Evolutionary conservation across 352 stramenopile species (phyloP).

Genomic region (Aphanomyces euteiches): DNA sequence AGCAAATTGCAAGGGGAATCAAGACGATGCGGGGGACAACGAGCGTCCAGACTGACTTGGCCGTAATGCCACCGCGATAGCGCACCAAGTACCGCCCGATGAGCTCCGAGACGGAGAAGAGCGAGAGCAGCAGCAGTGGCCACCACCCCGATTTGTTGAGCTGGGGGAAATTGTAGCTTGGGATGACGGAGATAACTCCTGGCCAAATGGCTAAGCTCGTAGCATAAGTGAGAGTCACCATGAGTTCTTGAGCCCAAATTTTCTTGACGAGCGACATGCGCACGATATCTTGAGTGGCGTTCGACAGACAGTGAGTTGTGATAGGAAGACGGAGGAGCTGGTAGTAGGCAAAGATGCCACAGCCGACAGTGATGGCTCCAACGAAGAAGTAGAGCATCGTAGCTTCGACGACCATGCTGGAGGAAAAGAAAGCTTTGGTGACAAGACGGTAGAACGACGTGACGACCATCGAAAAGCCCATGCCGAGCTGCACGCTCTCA

Average conservation of each 20-base stretch:
- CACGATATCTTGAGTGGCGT: neutral
- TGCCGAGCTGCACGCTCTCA: slow-evolving; percentile 7
- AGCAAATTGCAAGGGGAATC: slow-evolving; percentile 63
- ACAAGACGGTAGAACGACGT: neutral
- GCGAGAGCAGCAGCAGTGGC: neutral
- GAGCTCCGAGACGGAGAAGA: slow-evolving; percentile 76
- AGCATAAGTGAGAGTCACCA: slow-evolving; percentile 1
- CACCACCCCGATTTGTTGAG: slow-evolving; percentile 11
- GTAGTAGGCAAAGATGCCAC: slow-evolving; percentile 11
- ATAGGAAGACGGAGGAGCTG: neutral
- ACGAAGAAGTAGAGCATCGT: slow-evolving; percentile 13
- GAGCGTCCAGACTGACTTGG: slow-evolving; percentile 57
- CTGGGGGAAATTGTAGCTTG: slow-evolving; percentile 6
- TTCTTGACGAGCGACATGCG: slow-evolving; percentile 8
- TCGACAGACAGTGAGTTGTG: neutral
- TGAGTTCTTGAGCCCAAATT: slow-evolving; percentile 12
- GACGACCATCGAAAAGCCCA: slow-evolving; percentile 15
- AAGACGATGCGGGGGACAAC: slow-evolving; percentile 57
- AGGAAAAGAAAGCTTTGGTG: slow-evolving; percentile 9
- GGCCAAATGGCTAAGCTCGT: neutral
- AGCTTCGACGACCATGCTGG: slow-evolving; percentile 1
- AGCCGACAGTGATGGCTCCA: slow-evolving; percentile 5
- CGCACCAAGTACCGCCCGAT: slow-evolving; percentile 64
- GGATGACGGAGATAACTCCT: slow-evolving; percentile 9
- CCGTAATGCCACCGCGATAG: slow-evolving; percentile 58